A percentile compares a stretch with the other conserved stretches of the same genome.
These are phyloP conservation scores for Polygonum aviculare DNA, from an alignment of 148 eudicot species.

Conservation along the genomic window DNA sequence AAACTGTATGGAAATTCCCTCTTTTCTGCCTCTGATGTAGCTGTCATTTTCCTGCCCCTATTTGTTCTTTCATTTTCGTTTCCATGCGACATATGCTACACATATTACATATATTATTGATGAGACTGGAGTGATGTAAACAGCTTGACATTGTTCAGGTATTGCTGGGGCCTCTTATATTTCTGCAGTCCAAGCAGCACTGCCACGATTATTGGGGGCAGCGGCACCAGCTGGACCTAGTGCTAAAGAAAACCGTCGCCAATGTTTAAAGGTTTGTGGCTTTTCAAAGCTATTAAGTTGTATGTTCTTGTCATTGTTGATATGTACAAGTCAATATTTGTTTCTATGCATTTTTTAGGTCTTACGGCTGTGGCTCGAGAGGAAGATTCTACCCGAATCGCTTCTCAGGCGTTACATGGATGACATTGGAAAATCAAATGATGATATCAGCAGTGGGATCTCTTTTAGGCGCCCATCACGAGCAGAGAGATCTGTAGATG, in stretches of 20 bases:
- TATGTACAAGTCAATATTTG: background rate
- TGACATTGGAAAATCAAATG: slow-evolving; percentile 51
- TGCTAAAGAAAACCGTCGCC: slow-evolving; percentile 87
- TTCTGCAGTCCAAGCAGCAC: slow-evolving; percentile 72
- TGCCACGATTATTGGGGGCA: slow-evolving; percentile 80
- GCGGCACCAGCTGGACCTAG: slow-evolving; percentile 79
- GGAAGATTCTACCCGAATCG: slow-evolving; percentile 85
- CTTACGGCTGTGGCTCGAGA: slow-evolving; percentile 67
- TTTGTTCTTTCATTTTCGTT: background rate
- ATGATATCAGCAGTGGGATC: slow-evolving; percentile 39
- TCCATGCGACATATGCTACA: background rate
- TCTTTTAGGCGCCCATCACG: slow-evolving; percentile 75
- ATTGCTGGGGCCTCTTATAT: slow-evolving; percentile 85
- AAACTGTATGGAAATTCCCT: background rate
- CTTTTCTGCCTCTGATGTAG: background rate
- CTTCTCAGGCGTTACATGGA: slow-evolving; percentile 66
- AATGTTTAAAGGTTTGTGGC: slow-evolving; percentile 69
- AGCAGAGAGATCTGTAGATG: slow-evolving; percentile 82
- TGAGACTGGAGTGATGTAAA: background rate
- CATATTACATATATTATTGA: background rate
- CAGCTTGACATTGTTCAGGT: slow-evolving; percentile 30
- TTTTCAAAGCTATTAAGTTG: background rate
- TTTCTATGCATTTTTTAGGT: slow-evolving; percentile 7
- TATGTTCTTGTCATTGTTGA: background rate
- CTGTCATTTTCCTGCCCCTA: background rate